Conservation (phyloP, 768 basidiomycete genomes). For the Cubamyces lactineus region DNA sequence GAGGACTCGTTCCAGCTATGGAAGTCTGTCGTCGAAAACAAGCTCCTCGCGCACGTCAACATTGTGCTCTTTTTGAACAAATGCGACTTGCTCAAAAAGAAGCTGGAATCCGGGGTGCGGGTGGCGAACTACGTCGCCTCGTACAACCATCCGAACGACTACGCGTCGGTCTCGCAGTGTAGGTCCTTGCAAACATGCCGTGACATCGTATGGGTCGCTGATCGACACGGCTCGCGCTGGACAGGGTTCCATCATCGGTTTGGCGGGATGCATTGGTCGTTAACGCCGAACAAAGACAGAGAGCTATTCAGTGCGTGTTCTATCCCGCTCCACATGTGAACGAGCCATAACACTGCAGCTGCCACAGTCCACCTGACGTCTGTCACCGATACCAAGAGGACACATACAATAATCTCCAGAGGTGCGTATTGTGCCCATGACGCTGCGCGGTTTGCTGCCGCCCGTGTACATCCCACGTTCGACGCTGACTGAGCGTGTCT, state of each 20-base stretch:
- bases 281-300: slow-evolving; percentile 69
- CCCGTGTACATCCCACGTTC: neutral
- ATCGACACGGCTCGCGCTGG: neutral
- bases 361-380: slow-evolving; percentile 73
- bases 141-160: slow-evolving; percentile 82
- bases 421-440: slow-evolving; percentile 48
- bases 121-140: slow-evolving; percentile 68
- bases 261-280: slow-evolving; percentile 64
- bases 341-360: slow-evolving; percentile 3
- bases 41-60: slow-evolving; percentile 71
- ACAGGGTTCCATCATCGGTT: slow-evolving; percentile 79
- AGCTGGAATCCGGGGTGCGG: slow-evolving; percentile 76
- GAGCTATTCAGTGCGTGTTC: slow-evolving; percentile 66
- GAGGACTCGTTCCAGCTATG: slow-evolving; percentile 81
- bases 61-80: slow-evolving; percentile 86
- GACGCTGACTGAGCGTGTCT: neutral
- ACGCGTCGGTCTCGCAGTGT: slow-evolving; percentile 77
- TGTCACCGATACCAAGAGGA: slow-evolving; percentile 79
- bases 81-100: slow-evolving; percentile 75
- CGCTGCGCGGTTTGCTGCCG: neutral
- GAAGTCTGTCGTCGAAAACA: slow-evolving; percentile 74
- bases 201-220: neutral
- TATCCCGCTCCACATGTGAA: slow-evolving; percentile 2
- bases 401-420: slow-evolving; percentile 70
- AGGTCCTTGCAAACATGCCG: slow-evolving; percentile 29